phyloP scores from a whole-genome alignment of 371 early-diverging fungal species.

The Capillidium rhysosporum region DNA sequence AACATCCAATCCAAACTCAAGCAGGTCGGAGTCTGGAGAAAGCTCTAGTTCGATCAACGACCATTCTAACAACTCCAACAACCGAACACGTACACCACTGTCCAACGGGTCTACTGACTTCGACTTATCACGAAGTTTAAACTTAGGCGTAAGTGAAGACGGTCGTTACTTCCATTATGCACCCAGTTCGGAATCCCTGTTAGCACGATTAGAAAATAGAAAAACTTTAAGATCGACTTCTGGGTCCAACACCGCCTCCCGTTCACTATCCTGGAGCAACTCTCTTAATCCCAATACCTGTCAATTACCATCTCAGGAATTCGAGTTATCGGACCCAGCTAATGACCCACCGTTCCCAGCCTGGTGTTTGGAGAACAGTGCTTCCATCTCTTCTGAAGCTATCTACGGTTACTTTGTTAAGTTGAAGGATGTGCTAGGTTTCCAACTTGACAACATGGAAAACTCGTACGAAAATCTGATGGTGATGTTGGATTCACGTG shows the following conservation, averaged over 20 bases:
- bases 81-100: not conserved
- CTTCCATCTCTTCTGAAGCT: conserved; percentile 37
- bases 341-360: conserved; percentile 35
- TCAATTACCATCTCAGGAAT: no score
- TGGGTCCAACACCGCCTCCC: conserved; percentile 10
- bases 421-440: conserved; percentile 46
- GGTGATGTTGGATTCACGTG: conserved; percentile 68
- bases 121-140: not conserved
- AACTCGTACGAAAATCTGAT: conserved; percentile 57
- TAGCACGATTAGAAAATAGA: conserved; percentile 47
- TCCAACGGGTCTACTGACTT: not conserved
- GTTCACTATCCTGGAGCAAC: conserved; percentile 16
- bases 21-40: no score
- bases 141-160: conserved; percentile 12
- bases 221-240: conserved; percentile 14
- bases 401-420: conserved; percentile 41
- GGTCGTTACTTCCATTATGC: conserved; percentile 51
- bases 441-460: conserved; percentile 54
- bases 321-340: not conserved
- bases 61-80: no score
- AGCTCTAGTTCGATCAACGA: no score
- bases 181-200: conserved; percentile 49
- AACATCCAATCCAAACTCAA: no score
- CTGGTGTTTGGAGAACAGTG: conserved; percentile 33
- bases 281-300: not conserved